These are phyloP conservation scores for Barnettozyma populi DNA, from an alignment of 805 yeast species.

Conservation along the genomic window DNA sequence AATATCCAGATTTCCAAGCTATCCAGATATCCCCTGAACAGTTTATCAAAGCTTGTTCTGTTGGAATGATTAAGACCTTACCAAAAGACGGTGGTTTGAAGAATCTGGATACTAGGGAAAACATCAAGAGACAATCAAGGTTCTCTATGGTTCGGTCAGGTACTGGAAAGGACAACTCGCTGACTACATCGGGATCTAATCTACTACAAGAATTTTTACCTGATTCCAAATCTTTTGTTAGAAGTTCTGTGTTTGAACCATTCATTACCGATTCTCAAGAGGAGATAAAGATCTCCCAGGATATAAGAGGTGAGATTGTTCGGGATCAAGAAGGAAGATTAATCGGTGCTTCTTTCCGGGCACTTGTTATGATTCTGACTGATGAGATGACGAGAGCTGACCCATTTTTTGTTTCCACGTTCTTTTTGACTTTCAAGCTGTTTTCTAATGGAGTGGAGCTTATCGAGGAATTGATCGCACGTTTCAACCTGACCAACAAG, in stretches of 20 bases:
- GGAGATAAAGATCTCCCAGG: slow-evolving; percentile 12
- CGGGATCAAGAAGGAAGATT: slow-evolving; percentile 47
- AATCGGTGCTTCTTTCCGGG: slow-evolving; percentile 67
- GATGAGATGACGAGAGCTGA: slow-evolving; percentile 61
- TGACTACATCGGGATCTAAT: slow-evolving; percentile 28
- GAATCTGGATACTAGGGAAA: slow-evolving; percentile 13
- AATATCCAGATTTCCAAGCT: slow-evolving; percentile 58
- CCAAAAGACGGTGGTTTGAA: slow-evolving; percentile 25
- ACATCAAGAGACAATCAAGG: slow-evolving; percentile 27
- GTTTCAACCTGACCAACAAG: slow-evolving; percentile 51
- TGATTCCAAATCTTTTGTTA: slow-evolving; percentile 31
- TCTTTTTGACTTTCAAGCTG: slow-evolving; percentile 69
- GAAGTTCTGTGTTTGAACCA: slow-evolving; percentile 34
- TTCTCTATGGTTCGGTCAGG: slow-evolving; percentile 33
- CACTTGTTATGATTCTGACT: slow-evolving; percentile 58
- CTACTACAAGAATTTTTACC: slow-evolving; percentile 30
- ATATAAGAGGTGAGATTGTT: slow-evolving; percentile 40
- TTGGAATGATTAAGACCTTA: slow-evolving; percentile 46
- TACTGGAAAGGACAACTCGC: slow-evolving; percentile 13
- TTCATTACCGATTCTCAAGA: slow-evolving; percentile 26
- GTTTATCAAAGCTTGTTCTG: slow-evolving; percentile 57
- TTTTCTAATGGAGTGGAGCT: slow-evolving; percentile 65
- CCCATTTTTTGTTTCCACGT: slow-evolving; percentile 63
- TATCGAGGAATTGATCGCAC: slow-evolving; percentile 56
- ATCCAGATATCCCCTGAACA: slow-evolving; percentile 54